Conservation (phyloP, 768 basidiomycete species). For the Grammothele lineata region DNA sequence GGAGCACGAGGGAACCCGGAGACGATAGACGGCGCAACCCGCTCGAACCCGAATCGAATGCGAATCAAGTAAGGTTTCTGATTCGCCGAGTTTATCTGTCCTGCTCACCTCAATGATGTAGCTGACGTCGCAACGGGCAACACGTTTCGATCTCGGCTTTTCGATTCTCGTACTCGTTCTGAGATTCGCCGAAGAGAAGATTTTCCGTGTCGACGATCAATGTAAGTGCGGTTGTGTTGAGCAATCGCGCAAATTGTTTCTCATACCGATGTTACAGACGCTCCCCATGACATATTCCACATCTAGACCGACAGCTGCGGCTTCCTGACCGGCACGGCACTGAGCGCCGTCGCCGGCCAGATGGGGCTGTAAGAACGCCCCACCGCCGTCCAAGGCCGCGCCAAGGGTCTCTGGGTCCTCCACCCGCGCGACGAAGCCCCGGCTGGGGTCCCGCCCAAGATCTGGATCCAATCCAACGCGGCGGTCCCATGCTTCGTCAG, state of each 20-base stretch:
- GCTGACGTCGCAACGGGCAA: constrained; percentile 64
- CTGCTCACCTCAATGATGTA: constrained; percentile 23
- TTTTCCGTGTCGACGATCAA: constrained; percentile 46
- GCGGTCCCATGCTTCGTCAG: constrained; percentile 18
- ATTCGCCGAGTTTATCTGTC: background rate
- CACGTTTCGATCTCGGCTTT: constrained; percentile 60
- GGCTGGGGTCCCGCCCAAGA: constrained; percentile 22
- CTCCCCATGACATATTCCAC: constrained; percentile 27
- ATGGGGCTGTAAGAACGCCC: constrained; percentile 17
- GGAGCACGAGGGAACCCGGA: constrained; percentile 33
- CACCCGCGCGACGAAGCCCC: constrained; percentile 23
- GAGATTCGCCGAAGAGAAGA: constrained; percentile 45
- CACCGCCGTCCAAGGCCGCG: constrained; percentile 31
- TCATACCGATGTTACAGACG: constrained; percentile 26
- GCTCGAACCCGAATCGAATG: constrained; percentile 42
- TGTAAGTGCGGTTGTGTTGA: constrained; percentile 37
- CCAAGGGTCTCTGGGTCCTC: constrained; percentile 33
- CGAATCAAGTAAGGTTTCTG: constrained; percentile 46
- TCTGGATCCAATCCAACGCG: constrained; percentile 32
- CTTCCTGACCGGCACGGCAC: constrained; percentile 30
- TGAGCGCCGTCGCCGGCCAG: constrained; percentile 21
- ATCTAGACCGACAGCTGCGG: constrained; percentile 38
- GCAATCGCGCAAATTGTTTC: background rate
- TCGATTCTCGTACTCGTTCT: constrained; percentile 64
- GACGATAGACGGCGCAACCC: constrained; percentile 68